These are phyloP conservation scores for Paramecium bursaria DNA, from an alignment of 73 alveolate species.

Conservation along the genomic window DNA sequence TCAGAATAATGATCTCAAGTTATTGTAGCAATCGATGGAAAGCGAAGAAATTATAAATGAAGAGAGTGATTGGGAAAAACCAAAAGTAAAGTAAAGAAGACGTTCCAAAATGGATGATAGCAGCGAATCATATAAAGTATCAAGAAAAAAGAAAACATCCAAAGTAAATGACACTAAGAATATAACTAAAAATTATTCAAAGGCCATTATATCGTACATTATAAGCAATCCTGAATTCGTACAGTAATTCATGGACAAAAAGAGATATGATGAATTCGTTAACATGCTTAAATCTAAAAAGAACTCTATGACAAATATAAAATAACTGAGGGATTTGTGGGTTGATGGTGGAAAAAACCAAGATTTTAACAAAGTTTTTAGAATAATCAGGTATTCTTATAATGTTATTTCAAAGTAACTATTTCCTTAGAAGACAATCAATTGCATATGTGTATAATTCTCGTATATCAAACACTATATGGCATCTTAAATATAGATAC, in stretches of 20 bases:
- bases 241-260: not conserved
- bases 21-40: too few relatives aligned
- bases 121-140: conserved; percentile 30
- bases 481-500: conserved; percentile 30
- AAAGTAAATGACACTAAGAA: conserved; percentile 68
- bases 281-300: conserved; percentile 35
- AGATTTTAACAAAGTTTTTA: conserved; percentile 41
- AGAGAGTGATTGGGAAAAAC: too few relatives aligned
- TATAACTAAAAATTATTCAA: conserved; percentile 68
- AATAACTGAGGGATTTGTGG: conserved; percentile 51
- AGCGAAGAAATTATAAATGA: too few relatives aligned
- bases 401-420: not conserved
- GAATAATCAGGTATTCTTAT: conserved; percentile 24
- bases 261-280: conserved; percentile 38
- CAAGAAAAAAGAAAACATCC: conserved; percentile 25
- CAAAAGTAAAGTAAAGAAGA: too few relatives aligned
- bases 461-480: conserved; percentile 20
- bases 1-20: too few relatives aligned
- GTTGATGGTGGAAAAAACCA: conserved; percentile 26
- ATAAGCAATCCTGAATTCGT: conserved; percentile 44
- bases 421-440: conserved; percentile 8
- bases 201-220: conserved; percentile 65
- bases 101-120: too few relatives aligned
- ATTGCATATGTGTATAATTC: not conserved
- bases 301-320: conserved; percentile 44